Base-by-base conservation (phyloP, 768 basidiomycete species). In the Termitomyces sp. region DNA sequence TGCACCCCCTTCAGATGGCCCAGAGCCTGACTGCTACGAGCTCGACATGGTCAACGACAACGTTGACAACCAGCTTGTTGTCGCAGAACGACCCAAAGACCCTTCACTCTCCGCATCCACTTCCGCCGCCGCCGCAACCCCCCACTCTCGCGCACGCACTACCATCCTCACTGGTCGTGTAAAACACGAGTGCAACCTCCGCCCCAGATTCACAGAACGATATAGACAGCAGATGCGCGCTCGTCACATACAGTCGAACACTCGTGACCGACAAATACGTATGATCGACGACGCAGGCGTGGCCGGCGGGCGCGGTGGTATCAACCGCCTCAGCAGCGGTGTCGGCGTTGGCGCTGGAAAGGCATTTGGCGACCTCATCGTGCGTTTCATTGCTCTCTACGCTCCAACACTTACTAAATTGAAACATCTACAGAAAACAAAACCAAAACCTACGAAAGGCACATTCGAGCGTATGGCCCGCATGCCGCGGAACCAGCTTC, bases 381-480 rank as follows among this genome's bases (percentile, higher is more conserved):
- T 91, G 65, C 65, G 88, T 77, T 9, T 33, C 57, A 60, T 43
- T 14, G 14, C 34, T 37, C 51, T 50, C n/a, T n/a, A n/a, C n/a
- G n/a, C 56, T 53, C 52, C 39, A 48, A 7, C 30, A 30, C 30
- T 30, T 30, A n/a, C 7, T 30, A 30, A 3, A 4, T 7, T 30
- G 30, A 30, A 36, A 16, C 63, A 3, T 30, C 30, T 30, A 30
- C 30, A 87, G 88, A 83, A 82, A 80, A 78, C 84, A 18, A 91
- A 87, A 72, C 81, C 75, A 39, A 91, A 88, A 68, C 79, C 76
- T 1, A 70, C 78, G 18, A 89, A 91, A 63, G 87, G 88, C 33
- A 76, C 82, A 13, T 89, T 89, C 74, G 92, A 94, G 72, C 89
- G 91, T 64, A 89, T 91, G 84, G 88, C 90, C 18, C 91, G 95